Evolutionary conservation across 73 alveolate genomes (phyloP).

Genomic region (Blepharisma stoltei): DNA sequence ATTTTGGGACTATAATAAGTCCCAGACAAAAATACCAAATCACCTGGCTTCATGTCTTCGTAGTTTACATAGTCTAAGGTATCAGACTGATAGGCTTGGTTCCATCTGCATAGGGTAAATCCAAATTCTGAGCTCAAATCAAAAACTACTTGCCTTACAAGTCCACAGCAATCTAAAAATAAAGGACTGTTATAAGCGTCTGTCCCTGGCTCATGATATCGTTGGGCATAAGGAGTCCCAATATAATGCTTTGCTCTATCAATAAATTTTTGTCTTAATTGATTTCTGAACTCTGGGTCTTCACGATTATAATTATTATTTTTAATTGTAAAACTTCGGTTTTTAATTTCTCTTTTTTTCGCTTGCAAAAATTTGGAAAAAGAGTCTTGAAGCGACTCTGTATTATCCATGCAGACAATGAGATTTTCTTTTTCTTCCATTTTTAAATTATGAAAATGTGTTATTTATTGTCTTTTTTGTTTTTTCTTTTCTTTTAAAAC

Average conservation of each 20-base stretch:
- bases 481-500: no score
- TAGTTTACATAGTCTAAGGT: constrained; percentile 31
- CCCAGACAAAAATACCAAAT: constrained; percentile 84
- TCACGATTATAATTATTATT: not conserved
- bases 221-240: constrained; percentile 90
- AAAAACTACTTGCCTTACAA: constrained; percentile 71
- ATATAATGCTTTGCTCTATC: constrained; percentile 75
- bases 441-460: not conserved
- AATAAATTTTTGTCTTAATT: constrained; percentile 73
- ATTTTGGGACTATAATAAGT: constrained; percentile 71
- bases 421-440: constrained; percentile 4
- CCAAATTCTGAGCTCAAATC: constrained; percentile 91
- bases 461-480: no score
- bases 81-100: constrained; percentile 92
- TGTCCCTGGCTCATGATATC: constrained; percentile 60
- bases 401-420: not conserved
- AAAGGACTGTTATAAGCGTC: constrained; percentile 39
- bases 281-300: constrained; percentile 9
- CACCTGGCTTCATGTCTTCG: constrained; percentile 85
- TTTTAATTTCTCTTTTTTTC: not conserved
- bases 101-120: constrained; percentile 90
- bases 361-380: not conserved
- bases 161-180: constrained; percentile 88
- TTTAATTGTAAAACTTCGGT: not conserved
- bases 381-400: not conserved